Evolutionary conservation across 768 basidiomycete genomes (phyloP), one percentile per base, ranked within the genome.

Genomic region (Lactifluus hygrophoroides): DNA sequence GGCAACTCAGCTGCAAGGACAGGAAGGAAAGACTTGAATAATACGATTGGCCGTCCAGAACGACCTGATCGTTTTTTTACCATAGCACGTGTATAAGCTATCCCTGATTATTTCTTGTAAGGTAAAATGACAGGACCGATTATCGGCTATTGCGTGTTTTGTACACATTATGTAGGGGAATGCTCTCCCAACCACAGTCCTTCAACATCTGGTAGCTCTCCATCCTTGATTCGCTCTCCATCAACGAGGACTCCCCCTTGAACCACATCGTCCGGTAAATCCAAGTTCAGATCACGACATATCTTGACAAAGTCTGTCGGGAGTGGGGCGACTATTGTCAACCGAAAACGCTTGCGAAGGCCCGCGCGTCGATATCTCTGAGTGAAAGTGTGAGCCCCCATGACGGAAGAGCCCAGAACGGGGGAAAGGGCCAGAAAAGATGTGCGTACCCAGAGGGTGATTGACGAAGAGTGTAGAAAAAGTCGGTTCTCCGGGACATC

Each of bases 391-490:
- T 57, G n/a, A 56, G 51, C 28, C 34, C 10, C 45, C 21, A 21
- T 23, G 32, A 21, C 50, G 21, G 28, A 45, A 38, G 25, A 21
- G 25, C 13, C 21, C 16, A 30, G 28, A n/a, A 44, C 19, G 11
- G 13, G 27, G 27, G 10, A 19, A 32, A 32, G 32, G 32, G 13
- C 21, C 1, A 30, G 27, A 28, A 48, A 38, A 32, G 34, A 40
- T 3, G 27, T 6, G 21, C 59, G 34, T 37, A 64, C 63, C 51
- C 56, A 54, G 45, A 64, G 51, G 34, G 60, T 54, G 44, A 64
- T 62, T 7, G 52, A 55, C 16, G 61, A 62, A 27, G 63, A 40
- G 47, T 64, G 63, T n/a, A 64, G 49, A 37, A 62, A 64, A 43
- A 64, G 52, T 16, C 63, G 60, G 45, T 13, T 50, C 27, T 54